These are phyloP conservation scores for Rhododendron griersonianum DNA, from an alignment of 148 eudicot species.

Conservation along the genomic window DNA sequence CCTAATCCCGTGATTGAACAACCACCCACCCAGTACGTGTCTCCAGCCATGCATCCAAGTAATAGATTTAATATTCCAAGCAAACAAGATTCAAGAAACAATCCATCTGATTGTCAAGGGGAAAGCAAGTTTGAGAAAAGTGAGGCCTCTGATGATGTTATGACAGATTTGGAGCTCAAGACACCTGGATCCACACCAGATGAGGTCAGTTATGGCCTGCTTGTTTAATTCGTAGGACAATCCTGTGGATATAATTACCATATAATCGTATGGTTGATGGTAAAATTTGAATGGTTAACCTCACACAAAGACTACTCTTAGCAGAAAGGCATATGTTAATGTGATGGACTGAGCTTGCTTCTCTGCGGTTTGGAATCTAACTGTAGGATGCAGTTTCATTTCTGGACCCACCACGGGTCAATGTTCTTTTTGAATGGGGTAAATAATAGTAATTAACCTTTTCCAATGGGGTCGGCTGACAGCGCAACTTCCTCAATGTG, in stretches of 20 bases:
- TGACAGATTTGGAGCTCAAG: constrained; percentile 72
- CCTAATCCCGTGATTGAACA: constrained; percentile 49
- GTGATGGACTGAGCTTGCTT: neutral
- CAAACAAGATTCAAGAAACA: constrained; percentile 37
- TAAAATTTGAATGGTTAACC: neutral
- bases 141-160: constrained; percentile 53
- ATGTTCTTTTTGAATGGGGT: neutral
- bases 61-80: constrained; percentile 38
- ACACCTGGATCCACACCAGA: constrained; percentile 67
- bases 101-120: constrained; percentile 31
- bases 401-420: neutral
- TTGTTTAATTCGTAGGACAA: neutral
- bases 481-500: neutral
- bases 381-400: neutral
- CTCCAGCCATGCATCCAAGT: constrained; percentile 38
- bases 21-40: constrained; percentile 40
- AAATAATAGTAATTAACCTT: neutral
- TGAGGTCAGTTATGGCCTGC: constrained; percentile 38
- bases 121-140: constrained; percentile 36
- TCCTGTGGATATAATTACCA: neutral
- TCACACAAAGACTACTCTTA: neutral
- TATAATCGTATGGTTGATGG: neutral
- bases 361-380: neutral
- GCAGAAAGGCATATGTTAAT: neutral
- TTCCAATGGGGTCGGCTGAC: neutral